Conservation (phyloP, 805 yeast genomes). For the Ogataea trehalophila region DNA sequence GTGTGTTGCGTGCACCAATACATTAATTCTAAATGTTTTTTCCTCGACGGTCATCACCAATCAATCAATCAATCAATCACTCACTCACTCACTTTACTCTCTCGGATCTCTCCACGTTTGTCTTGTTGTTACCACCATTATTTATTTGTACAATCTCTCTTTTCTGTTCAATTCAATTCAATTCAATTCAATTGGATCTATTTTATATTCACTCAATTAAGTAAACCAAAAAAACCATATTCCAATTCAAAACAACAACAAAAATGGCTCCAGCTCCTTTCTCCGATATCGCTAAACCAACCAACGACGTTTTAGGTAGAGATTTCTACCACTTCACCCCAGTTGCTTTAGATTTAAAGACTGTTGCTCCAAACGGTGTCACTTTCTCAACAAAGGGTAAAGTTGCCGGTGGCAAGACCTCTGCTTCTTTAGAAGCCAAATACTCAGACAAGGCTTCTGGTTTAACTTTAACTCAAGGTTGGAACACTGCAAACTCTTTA, state of each 20-base stretch:
- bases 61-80: too few relatives aligned
- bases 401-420: slow-evolving; percentile 72
- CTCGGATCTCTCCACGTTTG: not conserved
- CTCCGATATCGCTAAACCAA: slow-evolving; percentile 87
- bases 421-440: slow-evolving; percentile 88
- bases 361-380: slow-evolving; percentile 95
- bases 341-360: slow-evolving; percentile 83
- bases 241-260: slow-evolving; percentile 5
- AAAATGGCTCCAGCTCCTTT: slow-evolving; percentile 84
- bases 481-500: slow-evolving; percentile 91
- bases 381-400: slow-evolving; percentile 92
- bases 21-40: too few relatives aligned
- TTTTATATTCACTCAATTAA: too few relatives aligned
- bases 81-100: too few relatives aligned
- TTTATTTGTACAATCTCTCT: not conserved
- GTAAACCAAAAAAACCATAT: too few relatives aligned
- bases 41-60: too few relatives aligned
- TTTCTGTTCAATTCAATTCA: not conserved
- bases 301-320: slow-evolving; percentile 83
- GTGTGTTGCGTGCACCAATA: too few relatives aligned
- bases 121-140: not conserved
- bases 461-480: slow-evolving; percentile 91
- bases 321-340: slow-evolving; percentile 93
- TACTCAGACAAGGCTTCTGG: slow-evolving; percentile 91
- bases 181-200: not conserved